Base-by-base conservation (phyloP, 2,329 filamentous ascomycete genomes). In the Penicillium nordicum region DNA sequence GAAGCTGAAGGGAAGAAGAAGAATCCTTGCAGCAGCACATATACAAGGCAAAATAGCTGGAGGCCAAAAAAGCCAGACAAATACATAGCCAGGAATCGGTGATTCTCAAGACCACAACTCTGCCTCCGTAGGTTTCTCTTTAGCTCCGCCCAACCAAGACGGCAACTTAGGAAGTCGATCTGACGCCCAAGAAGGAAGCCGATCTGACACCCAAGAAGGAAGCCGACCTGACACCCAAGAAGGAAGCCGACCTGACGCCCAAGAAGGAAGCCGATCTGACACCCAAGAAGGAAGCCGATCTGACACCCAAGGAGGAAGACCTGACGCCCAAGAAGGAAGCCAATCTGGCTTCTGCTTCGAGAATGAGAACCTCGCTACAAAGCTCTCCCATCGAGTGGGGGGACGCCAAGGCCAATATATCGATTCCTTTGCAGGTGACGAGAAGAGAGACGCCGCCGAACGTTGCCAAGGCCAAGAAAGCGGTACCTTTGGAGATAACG, bases 81-180 rank as follows among this genome's bases (percentile, higher is more conserved):
- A 21, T 18, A 18, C 18, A 18, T 21, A 25, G 23, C 12, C 14
- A n/a, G 9, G 12, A n/a, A n/a, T 5, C 5, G 12, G 7, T 18
- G 27, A 30, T 47, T 47, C 10, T 64, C 53, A 67, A 53, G 58
- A 59, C 57, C 61, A 67, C 25, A 67, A 38, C 14, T 66, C 64
- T 29, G 57, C 51, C 10, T 64, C 64, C 10, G 48, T 36, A 23
- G 34, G 45, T n/a, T n/a, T 32, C 43, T 51, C 54, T n/a, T 50
- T 49, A 30, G 36, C 14, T 16, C 36, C 36, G 14, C 49, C 41
- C 34, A 61, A 21, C 53, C 55, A 64, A 18, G 46, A 25, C 9
- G 58, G 54, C 52, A 46, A 25, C 47, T 27, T 41, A 41, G 43
- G 45, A 32, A 49, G 23, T 43, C 49, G 37, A 16, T 38, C 29